Percentiles rank a stretch among this genome's conserved stretches.
phyloP scores from a whole-genome alignment of 495 filamentous ascomycete species.

The Glonium stellatum region DNA sequence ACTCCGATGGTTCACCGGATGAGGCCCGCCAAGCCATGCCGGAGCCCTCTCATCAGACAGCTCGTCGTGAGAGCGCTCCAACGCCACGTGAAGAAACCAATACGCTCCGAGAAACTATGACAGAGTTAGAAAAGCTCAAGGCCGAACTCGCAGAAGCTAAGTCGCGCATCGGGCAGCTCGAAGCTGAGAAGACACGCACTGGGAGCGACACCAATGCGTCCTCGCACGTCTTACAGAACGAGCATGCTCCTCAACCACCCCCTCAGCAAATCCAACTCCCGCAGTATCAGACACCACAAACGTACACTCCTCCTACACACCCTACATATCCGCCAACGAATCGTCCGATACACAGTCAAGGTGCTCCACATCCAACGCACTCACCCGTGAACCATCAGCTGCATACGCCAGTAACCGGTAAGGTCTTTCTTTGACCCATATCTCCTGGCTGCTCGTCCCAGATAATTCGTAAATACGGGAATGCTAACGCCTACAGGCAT shows the following conservation, averaged over 20 bases:
- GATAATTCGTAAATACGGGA: neutral
- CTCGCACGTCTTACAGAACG: constrained; percentile 6
- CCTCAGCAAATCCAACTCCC: constrained; percentile 5
- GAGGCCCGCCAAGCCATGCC: constrained; percentile 7
- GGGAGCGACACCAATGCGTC: constrained; percentile 11
- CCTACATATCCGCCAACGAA: constrained; percentile 13
- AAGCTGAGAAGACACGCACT: constrained; percentile 19
- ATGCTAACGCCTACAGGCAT: constrained; percentile 1
- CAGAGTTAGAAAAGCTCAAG: constrained; percentile 22
- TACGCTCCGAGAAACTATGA: constrained; percentile 1
- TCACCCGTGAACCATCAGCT: constrained; percentile 15
- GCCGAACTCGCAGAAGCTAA: constrained; percentile 23
- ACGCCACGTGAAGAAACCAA: constrained; percentile 12
- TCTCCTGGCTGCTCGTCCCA: neutral
- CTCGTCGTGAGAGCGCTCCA: constrained; percentile 1
- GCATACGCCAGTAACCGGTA: constrained; percentile 14
- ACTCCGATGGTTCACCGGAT: constrained; percentile 9
- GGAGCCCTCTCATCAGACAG: neutral
- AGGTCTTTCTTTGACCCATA: neutral
- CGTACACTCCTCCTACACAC: constrained; percentile 1
- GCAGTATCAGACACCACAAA: constrained; percentile 6
- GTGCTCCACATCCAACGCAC: constrained; percentile 7
- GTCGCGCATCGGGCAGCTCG: constrained; percentile 18
- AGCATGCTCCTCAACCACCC: neutral
- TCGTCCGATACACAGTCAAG: constrained; percentile 9